phyloP scores from a whole-genome alignment of 2,329 filamentous ascomycete species.

The Clonostachys byssicola region DNA sequence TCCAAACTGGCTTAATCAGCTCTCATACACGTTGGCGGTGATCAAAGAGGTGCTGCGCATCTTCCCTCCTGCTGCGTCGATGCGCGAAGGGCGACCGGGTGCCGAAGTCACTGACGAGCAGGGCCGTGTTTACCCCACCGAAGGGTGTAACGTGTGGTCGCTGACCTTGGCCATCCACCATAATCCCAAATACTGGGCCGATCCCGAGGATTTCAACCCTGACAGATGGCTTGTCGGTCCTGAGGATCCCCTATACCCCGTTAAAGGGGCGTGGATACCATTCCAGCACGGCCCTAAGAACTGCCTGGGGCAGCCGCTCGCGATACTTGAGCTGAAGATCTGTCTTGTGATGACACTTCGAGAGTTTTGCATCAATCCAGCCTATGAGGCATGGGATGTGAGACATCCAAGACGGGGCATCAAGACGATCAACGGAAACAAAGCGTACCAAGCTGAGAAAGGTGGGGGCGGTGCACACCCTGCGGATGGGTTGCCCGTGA shows the following conservation, averaged over 20 bases:
- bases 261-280: constrained; percentile 40
- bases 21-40: constrained; percentile 46
- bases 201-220: constrained; percentile 30
- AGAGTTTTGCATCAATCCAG: constrained; percentile 41
- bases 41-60: constrained; percentile 49
- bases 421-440: constrained; percentile 11
- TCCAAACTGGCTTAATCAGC: constrained; percentile 39
- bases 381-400: constrained; percentile 21
- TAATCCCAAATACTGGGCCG: constrained; percentile 27
- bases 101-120: constrained; percentile 35
- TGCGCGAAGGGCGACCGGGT: constrained; percentile 24
- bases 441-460: constrained; percentile 15
- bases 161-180: constrained; percentile 16
- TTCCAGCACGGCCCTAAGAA: constrained; percentile 48
- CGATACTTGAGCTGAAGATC: constrained; percentile 44
- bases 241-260: constrained; percentile 11
- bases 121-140: constrained; percentile 29
- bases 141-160: constrained; percentile 1
- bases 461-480: constrained; percentile 12
- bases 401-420: constrained; percentile 19
- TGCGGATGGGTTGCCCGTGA: constrained; percentile 13
- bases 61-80: constrained; percentile 39
- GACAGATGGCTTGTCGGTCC: constrained; percentile 30
- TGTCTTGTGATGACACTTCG: constrained; percentile 42
- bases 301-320: constrained; percentile 54